These are phyloP conservation scores for Sclerotinia subarctica DNA, from an alignment of 2,329 filamentous ascomycete genomes.

Conservation along the genomic window DNA sequence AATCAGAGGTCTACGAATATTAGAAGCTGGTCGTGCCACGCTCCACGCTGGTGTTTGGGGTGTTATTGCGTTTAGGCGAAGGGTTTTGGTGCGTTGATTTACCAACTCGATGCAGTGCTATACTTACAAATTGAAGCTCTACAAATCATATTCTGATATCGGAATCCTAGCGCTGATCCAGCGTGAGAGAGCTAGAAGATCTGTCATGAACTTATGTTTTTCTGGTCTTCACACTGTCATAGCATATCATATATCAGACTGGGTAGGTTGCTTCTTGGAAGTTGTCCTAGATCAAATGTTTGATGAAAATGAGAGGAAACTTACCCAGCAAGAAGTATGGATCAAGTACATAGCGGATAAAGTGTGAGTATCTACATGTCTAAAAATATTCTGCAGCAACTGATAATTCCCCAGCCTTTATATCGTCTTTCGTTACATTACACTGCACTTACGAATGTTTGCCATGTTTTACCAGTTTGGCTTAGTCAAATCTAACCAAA, in stretches of 20 bases:
- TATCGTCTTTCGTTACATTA: slow-evolving; percentile 30
- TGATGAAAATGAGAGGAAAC: slow-evolving; percentile 27
- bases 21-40: slow-evolving; percentile 33
- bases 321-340: slow-evolving; percentile 22
- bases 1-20: slow-evolving; percentile 32
- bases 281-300: slow-evolving; percentile 28
- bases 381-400: neutral
- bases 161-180: slow-evolving; percentile 32
- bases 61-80: slow-evolving; percentile 36
- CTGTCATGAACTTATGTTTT: slow-evolving; percentile 30
- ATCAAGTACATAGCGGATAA: slow-evolving; percentile 17
- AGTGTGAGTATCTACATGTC: slow-evolving; percentile 22
- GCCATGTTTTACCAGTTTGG: slow-evolving; percentile 37
- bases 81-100: slow-evolving; percentile 33
- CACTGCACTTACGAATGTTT: slow-evolving; percentile 36
- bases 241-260: slow-evolving; percentile 34
- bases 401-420: slow-evolving; percentile 32
- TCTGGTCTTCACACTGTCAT: slow-evolving; percentile 35
- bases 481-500: slow-evolving; percentile 26
- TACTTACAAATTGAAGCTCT: slow-evolving; percentile 32
- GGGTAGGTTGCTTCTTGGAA: slow-evolving; percentile 29
- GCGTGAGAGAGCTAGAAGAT: slow-evolving; percentile 28
- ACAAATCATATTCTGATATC: slow-evolving; percentile 34
- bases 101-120: neutral
- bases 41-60: slow-evolving; percentile 38